Evolutionary conservation across 164 flowering plant genomes (phyloP).

Genomic region (Houttuynia cordata): DNA sequence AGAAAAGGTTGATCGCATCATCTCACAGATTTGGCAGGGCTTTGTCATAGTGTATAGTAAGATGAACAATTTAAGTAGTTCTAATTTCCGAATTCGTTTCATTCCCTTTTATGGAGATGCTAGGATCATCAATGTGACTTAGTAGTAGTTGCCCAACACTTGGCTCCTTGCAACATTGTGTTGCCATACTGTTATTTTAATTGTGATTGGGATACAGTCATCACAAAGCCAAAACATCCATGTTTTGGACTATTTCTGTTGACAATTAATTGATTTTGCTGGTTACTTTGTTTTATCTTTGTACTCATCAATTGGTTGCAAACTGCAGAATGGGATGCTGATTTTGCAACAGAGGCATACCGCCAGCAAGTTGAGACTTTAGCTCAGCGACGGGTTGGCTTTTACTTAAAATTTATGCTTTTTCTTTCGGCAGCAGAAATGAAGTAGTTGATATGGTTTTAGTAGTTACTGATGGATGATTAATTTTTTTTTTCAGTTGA

Average conservation of each 20-base stretch:
- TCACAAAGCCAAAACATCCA: too few relatives aligned
- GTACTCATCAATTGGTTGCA: background rate
- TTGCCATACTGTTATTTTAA: too few relatives aligned
- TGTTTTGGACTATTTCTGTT: background rate
- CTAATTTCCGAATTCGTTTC: too few relatives aligned
- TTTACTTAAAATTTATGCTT: background rate
- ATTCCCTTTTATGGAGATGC: too few relatives aligned
- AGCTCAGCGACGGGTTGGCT: conserved; percentile 81
- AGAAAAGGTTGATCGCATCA: too few relatives aligned
- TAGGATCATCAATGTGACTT: too few relatives aligned
- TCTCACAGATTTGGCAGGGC: background rate
- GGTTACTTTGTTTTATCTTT: background rate
- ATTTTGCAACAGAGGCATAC: conserved; percentile 94
- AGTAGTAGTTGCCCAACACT: too few relatives aligned
- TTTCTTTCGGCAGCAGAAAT: background rate
- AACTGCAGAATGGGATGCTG: conserved; percentile 91
- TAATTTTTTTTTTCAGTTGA: conserved; percentile 32
- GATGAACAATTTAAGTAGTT: background rate
- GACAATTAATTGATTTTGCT: background rate
- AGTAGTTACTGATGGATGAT: background rate
- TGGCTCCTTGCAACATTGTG: too few relatives aligned
- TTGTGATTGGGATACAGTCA: too few relatives aligned
- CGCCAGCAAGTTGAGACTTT: conserved; percentile 85
- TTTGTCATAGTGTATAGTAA: background rate
- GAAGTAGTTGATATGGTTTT: background rate